Conservation (phyloP, 352 stramenopile genomes). For the Globisporangium viniferum region DNA sequence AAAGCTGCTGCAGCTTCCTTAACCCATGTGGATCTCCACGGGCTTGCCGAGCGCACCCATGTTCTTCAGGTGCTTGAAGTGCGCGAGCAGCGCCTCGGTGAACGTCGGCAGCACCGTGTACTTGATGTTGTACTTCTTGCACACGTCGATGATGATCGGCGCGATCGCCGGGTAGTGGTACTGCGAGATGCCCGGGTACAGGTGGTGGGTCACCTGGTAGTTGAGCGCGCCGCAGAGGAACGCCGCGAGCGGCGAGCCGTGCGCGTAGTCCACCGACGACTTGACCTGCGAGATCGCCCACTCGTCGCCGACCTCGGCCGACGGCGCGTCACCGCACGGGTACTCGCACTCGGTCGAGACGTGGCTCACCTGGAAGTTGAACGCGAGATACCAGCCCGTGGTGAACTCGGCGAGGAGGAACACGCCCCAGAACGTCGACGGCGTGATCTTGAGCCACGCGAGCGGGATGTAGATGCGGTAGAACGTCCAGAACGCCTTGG, state of each 20-base stretch:
- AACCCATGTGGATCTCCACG: conserved; percentile 85
- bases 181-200: conserved; percentile 92
- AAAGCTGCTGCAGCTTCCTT: conserved; percentile 18
- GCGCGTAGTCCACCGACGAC: conserved; percentile 92
- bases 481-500: conserved; percentile 87
- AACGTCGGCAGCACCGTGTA: conserved; percentile 91
- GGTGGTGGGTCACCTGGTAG: conserved; percentile 95
- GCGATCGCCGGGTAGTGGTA: conserved; percentile 92
- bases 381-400: conserved; percentile 91
- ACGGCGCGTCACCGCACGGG: conserved; percentile 64
- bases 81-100: conserved; percentile 63
- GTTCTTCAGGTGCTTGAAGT: conserved; percentile 88
- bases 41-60: conserved; percentile 84
- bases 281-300: conserved; percentile 94
- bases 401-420: conserved; percentile 88
- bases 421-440: conserved; percentile 64
- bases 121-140: conserved; percentile 91
- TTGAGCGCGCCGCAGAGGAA: conserved; percentile 96
- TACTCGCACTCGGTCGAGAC: conserved; percentile 90
- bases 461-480: conserved; percentile 90
- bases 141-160: conserved; percentile 91
- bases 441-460: conserved; percentile 56
- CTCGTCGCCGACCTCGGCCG: conserved; percentile 74
- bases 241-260: conserved; percentile 78
- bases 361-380: conserved; percentile 93